Percentiles rank a stretch among this genome's conserved stretches.
Conservation (phyloP, 768 basidiomycete genomes). For the Solioccasus polychromus region DNA sequence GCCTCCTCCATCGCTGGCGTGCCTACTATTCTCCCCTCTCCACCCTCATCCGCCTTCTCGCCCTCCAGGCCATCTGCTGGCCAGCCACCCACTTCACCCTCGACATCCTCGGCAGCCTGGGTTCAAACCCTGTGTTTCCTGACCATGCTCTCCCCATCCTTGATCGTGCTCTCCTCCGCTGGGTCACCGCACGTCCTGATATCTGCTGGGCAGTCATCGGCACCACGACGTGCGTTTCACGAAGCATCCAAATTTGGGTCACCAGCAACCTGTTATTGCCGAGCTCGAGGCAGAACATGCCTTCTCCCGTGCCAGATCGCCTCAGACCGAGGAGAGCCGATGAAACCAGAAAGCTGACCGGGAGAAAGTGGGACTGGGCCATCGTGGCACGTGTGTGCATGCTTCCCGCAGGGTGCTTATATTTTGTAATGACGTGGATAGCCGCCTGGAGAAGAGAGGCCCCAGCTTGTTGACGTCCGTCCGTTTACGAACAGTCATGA, state of each 20-base stretch:
- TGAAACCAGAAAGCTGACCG: constrained; percentile 33
- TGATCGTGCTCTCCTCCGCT: constrained; percentile 29
- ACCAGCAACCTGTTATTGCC: constrained; percentile 71
- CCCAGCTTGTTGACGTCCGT: constrained; percentile 18
- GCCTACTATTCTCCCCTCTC: constrained; percentile 86
- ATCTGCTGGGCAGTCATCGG: constrained; percentile 88
- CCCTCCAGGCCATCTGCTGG: constrained; percentile 96
- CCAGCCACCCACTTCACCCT: constrained; percentile 88
- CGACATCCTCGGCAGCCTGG: constrained; percentile 53
- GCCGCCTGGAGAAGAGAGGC: constrained; percentile 41
- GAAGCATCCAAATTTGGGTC: constrained; percentile 92
- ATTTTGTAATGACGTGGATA: constrained; percentile 80
- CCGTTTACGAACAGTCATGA: not conserved
- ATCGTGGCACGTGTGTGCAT: constrained; percentile 68
- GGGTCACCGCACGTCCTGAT: constrained; percentile 67
- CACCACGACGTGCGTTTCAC: constrained; percentile 80
- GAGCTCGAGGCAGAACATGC: not conserved
- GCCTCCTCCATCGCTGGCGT: constrained; percentile 86
- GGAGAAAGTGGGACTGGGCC: constrained; percentile 78
- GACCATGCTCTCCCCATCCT: constrained; percentile 13
- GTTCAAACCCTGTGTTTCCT: constrained; percentile 12
- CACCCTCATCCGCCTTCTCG: constrained; percentile 87
- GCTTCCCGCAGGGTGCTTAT: constrained; percentile 69
- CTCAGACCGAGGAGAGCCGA: constrained; percentile 18
- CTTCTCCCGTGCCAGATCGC: constrained; percentile 17